phyloP scores from a whole-genome alignment of 1,139 yeast genomes.

The Lizanozyma gosingica region DNA sequence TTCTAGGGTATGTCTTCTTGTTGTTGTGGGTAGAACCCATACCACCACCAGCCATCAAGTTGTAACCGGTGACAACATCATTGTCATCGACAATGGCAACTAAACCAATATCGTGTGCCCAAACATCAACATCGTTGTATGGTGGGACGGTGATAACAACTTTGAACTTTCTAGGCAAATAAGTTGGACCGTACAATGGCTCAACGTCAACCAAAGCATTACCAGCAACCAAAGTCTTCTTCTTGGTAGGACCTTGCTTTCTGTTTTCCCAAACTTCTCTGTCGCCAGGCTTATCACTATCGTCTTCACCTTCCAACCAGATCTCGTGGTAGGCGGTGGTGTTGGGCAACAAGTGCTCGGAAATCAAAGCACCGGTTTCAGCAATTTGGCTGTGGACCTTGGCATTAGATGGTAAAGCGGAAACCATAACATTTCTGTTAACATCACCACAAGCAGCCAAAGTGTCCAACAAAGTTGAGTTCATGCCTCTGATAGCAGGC shows the following conservation, averaged over 20 bases:
- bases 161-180: slow-evolving; percentile 94
- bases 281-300: slow-evolving; percentile 60
- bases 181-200: slow-evolving; percentile 80
- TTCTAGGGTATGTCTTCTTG: slow-evolving; percentile 92
- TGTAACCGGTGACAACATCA: slow-evolving; percentile 59
- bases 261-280: slow-evolving; percentile 64
- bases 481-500: slow-evolving; percentile 90
- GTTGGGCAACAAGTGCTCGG: slow-evolving; percentile 77
- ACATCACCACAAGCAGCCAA: slow-evolving; percentile 99
- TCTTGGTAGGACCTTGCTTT: slow-evolving; percentile 69
- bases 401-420: slow-evolving; percentile 81
- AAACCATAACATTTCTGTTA: slow-evolving; percentile 87
- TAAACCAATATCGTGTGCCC: slow-evolving; percentile 90
- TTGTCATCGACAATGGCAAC: slow-evolving; percentile 76
- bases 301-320: slow-evolving; percentile 88
- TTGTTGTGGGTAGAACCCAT: slow-evolving; percentile 98
- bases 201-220: slow-evolving; percentile 79
- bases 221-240: slow-evolving; percentile 78
- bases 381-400: slow-evolving; percentile 73
- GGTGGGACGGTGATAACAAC: slow-evolving; percentile 95
- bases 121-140: slow-evolving; percentile 92
- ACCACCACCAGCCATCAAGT: slow-evolving; percentile 94
- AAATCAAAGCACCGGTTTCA: slow-evolving; percentile 52
- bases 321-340: slow-evolving; percentile 97
- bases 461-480: slow-evolving; percentile 83